Evolutionary conservation across 1,284 basidiomycete species (phyloP).

Genomic region (Phlebopus sp.): DNA sequence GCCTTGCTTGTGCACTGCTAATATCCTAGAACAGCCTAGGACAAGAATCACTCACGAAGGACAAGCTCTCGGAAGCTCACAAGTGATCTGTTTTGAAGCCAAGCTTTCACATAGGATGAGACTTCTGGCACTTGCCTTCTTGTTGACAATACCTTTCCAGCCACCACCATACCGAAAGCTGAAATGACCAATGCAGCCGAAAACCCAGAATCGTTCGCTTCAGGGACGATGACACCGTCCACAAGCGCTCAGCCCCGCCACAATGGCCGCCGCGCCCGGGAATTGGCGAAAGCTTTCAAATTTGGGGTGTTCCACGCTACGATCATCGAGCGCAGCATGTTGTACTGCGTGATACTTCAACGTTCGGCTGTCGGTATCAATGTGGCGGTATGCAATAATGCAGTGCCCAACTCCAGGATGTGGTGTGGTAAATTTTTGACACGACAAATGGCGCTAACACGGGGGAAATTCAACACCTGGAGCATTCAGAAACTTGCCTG

Average conservation of each 20-base stretch:
- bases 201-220: not conserved
- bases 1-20: too few relatives aligned
- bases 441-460: too few relatives aligned
- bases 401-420: too few relatives aligned
- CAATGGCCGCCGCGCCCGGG: not conserved
- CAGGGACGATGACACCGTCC: not conserved
- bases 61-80: not conserved
- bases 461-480: not conserved
- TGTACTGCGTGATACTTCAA: too few relatives aligned
- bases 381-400: too few relatives aligned
- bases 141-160: not conserved
- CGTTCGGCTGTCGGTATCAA: too few relatives aligned
- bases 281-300: not conserved
- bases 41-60: constrained; percentile 1
- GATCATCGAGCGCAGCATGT: too few relatives aligned
- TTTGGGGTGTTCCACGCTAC: too few relatives aligned
- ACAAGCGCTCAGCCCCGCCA: not conserved
- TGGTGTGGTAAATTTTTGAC: too few relatives aligned
- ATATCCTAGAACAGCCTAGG: not conserved
- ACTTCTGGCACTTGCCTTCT: not conserved
- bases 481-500: constrained; percentile 59
- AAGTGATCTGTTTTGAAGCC: not conserved
- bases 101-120: not conserved
- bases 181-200: not conserved
- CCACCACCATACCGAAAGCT: not conserved